phyloP scores from a whole-genome alignment of 2,329 filamentous ascomycete genomes.

The Cytospora piceicola region DNA sequence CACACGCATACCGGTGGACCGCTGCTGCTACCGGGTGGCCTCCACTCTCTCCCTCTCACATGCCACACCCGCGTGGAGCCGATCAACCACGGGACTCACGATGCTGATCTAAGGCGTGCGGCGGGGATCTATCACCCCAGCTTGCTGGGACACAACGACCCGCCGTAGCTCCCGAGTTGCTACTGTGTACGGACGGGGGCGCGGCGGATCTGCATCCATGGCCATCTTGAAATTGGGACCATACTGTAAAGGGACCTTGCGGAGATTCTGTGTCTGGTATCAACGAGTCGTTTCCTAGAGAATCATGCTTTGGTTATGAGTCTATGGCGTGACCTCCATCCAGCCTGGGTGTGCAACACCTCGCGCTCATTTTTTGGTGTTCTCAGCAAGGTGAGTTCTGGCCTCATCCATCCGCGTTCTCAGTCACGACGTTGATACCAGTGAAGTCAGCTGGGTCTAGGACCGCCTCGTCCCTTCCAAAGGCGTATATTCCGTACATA shows the following conservation, averaged over 20 bases:
- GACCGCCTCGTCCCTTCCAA: conserved; percentile 38
- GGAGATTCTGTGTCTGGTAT: background rate
- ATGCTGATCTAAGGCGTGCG: background rate
- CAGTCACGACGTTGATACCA: conserved; percentile 30
- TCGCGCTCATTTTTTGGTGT: background rate
- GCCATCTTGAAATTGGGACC: background rate
- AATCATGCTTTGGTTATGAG: too few relatives aligned
- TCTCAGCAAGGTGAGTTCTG: background rate
- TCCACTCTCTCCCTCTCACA: background rate
- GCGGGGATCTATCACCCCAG: background rate
- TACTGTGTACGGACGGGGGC: too few relatives aligned
- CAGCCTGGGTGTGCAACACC: background rate
- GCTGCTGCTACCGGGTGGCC: background rate
- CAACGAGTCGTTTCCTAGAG: background rate
- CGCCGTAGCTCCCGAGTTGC: background rate
- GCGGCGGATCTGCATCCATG: background rate
- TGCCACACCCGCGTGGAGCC: background rate
- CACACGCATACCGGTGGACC: background rate
- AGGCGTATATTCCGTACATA: conserved; percentile 41
- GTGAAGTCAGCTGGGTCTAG: conserved; percentile 40
- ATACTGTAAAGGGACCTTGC: background rate
- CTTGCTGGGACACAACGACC: background rate
- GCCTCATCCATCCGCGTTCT: background rate
- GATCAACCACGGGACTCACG: background rate
- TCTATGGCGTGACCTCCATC: background rate